Percentiles rank a stretch among this genome's conserved stretches.
Conservation (phyloP, 108 stramenopile genomes). For the Pseudonitzschia pungens region DNA sequence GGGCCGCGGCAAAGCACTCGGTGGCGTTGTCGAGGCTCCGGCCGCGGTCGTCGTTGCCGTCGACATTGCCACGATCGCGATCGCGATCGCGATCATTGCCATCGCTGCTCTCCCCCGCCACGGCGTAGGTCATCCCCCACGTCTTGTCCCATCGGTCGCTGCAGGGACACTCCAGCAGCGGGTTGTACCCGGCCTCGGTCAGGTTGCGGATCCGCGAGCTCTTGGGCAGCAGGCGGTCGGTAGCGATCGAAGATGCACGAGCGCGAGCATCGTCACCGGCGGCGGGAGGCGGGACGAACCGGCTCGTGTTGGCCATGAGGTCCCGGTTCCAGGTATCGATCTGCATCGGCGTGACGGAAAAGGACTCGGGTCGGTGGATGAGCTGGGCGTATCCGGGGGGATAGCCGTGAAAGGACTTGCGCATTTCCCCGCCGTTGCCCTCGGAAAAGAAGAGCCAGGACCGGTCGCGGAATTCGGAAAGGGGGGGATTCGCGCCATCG, state of each 20-base stretch:
- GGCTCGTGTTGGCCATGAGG: conserved; percentile 13
- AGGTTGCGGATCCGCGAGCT: conserved; percentile 23
- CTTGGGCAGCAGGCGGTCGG: conserved; percentile 30
- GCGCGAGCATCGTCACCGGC: too few species aligned
- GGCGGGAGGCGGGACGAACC: neutral
- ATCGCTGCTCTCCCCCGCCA: too few species aligned
- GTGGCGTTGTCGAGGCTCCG: neutral
- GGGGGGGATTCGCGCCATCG: neutral
- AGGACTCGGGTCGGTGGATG: conserved; percentile 27
- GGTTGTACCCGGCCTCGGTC: conserved; percentile 33
- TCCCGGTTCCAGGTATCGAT: conserved; percentile 53
- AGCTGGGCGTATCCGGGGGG: conserved; percentile 48
- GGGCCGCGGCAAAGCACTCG: conserved; percentile 24
- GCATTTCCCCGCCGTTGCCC: conserved; percentile 47
- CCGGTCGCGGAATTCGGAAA: neutral
- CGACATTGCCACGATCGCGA: neutral
- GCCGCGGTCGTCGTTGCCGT: neutral
- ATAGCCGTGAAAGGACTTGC: conserved; percentile 40
- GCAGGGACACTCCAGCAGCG: conserved; percentile 44
- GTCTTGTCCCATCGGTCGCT: conserved; percentile 25
- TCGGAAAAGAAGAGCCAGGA: conserved; percentile 34
- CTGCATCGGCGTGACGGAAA: conserved; percentile 41
- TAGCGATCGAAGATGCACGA: too few species aligned
- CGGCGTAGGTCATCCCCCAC: conserved; percentile 24
- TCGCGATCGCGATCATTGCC: too few species aligned